phyloP scores from a whole-genome alignment of 73 alveolate genomes.

The Blepharisma japonicum region DNA sequence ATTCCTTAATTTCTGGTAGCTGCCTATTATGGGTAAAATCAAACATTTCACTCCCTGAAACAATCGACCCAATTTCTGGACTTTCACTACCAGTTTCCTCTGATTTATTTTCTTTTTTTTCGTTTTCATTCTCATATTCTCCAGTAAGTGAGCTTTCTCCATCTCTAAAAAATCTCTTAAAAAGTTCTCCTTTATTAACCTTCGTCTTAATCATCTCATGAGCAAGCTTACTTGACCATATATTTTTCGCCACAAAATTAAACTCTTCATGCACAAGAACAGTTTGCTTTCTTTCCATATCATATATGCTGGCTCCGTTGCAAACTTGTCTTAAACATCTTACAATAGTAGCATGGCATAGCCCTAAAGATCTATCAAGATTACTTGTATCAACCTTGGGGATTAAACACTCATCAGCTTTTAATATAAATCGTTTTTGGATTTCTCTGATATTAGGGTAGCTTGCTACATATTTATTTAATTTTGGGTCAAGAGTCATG shows the following conservation, averaged over 20 bases:
- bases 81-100: constrained; percentile 19
- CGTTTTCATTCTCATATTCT: constrained; percentile 21
- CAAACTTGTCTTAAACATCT: constrained; percentile 56
- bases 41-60: constrained; percentile 7
- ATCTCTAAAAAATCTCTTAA: constrained; percentile 42
- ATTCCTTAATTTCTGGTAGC: background rate
- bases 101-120: constrained; percentile 14
- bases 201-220: constrained; percentile 46
- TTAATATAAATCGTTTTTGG: constrained; percentile 61
- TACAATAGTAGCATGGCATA: constrained; percentile 70
- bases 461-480: constrained; percentile 67
- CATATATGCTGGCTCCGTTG: constrained; percentile 45
- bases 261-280: constrained; percentile 51
- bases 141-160: background rate
- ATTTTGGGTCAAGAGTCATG: constrained; percentile 79
- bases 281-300: constrained; percentile 44
- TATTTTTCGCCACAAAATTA: constrained; percentile 37
- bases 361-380: constrained; percentile 71
- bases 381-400: constrained; percentile 80
- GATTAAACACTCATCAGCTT: constrained; percentile 71
- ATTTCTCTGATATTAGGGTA: constrained; percentile 68
- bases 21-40: constrained; percentile 21
- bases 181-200: constrained; percentile 52
- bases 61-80: constrained; percentile 31
- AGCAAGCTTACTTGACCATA: constrained; percentile 40